Evolutionary conservation across 495 filamentous ascomycete species (phyloP), one percentile per base, ranked within the genome.

Genomic region (Zalerion maritima): DNA sequence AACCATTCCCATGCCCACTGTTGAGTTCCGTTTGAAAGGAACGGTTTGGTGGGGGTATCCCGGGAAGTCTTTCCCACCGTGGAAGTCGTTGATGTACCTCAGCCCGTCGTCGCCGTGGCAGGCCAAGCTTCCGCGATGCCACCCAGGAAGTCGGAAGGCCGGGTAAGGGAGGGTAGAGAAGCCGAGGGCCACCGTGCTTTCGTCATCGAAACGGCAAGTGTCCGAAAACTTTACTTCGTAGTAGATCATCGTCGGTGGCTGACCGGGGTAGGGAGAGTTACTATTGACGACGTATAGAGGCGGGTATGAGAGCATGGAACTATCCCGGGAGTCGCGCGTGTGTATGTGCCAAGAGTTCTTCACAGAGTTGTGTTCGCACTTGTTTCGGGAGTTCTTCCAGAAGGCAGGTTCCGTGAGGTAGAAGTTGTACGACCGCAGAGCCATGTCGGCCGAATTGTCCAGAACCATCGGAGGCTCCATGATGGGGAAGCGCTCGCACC

Each of bases 61-160:
- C n/a, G n/a, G n/a, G 45, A 94, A 93, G 31, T 75, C 62, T 37
- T 69, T 73, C 2, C 87, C 87, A 14, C 87, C 87, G 61, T 65
- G 84, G 1, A 69, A 67, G 45, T 94, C 81, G 56, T 94, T 91
- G 36, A 89, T 64, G 49, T 81, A 96, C 39, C 71, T 66, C 41
- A 80, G 73, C 7, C 87, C 87, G 49, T 96, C 87, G 47, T 96
- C 87, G 2, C 80, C 78, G 41, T 93, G 89, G 7, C 94, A 75
- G 5, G 67, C 87, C n/a, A 94, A 44, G 25, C 75, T 80, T 2
- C 70, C 85, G 17, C 86, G 61, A 46, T 96, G 76, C 87, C 87
- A 94, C 2, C 87, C 87, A 0, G 87, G 87, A 32, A 89, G 67
- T 23, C 87, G 69, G 67, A 84, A 94, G 0, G 67, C 62, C 0